Percentiles rank a stretch among this genome's conserved stretches.
Evolutionary conservation across 805 yeast species (phyloP).

Genomic region (Ogataea nonfermentans): DNA sequence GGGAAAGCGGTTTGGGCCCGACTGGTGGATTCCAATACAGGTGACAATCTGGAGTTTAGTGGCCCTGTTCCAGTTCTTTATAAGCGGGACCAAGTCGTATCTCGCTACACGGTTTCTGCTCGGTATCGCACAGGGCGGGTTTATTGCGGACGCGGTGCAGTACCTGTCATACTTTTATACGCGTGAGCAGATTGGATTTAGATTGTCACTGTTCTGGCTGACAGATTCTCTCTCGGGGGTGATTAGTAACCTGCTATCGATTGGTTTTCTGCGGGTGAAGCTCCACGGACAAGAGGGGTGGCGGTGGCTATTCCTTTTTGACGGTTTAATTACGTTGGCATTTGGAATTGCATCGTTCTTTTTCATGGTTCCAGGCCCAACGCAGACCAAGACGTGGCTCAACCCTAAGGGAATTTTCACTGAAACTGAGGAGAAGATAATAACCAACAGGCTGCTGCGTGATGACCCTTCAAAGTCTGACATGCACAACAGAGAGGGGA

Average conservation of each 20-base stretch:
- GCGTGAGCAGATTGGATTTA: conserved; percentile 38
- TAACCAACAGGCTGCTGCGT: conserved; percentile 40
- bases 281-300: conserved; percentile 32
- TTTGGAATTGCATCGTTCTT: conserved; percentile 48
- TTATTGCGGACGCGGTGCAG: conserved; percentile 33
- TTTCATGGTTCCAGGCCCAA: conserved; percentile 55
- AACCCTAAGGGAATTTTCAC: conserved; percentile 48
- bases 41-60: conserved; percentile 51
- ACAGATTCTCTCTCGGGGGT: conserved; percentile 41
- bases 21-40: conserved; percentile 55
- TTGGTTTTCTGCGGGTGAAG: conserved; percentile 43
- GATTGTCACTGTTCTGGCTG: conserved; percentile 51
- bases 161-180: conserved; percentile 40
- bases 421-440: conserved; percentile 38
- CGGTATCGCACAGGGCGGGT: conserved; percentile 38
- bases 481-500: conserved; percentile 54
- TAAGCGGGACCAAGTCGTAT: conserved; percentile 28
- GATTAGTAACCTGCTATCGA: conserved; percentile 45
- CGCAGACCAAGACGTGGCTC: conserved; percentile 49
- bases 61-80: conserved; percentile 38
- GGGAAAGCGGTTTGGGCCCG: conserved; percentile 59
- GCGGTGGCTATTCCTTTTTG: conserved; percentile 38
- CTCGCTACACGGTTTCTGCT: conserved; percentile 33
- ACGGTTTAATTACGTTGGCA: conserved; percentile 27
- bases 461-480: conserved; percentile 51